A percentile compares a stretch with the other conserved stretches of the same genome.
Conservation (phyloP, 192 early-diverging fungal species). For the Mortierella claussenii region DNA sequence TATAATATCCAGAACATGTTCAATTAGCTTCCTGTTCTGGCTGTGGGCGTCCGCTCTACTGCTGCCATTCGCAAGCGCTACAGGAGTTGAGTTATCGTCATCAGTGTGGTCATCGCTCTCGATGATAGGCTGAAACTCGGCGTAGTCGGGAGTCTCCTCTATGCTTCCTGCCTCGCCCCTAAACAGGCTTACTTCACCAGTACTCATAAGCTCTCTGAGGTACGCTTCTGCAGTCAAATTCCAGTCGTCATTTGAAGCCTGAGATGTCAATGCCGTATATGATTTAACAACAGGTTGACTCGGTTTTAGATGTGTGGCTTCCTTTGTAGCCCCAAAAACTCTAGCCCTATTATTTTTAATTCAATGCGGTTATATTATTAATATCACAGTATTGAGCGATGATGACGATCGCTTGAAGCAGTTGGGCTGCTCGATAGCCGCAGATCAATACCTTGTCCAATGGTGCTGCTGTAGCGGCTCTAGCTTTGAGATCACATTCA, state of each 20-base stretch:
- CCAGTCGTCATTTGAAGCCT: constrained; percentile 35
- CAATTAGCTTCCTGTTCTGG: constrained; percentile 36
- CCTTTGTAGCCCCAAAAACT: constrained; percentile 16
- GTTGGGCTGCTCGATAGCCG: not conserved
- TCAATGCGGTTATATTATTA: not conserved
- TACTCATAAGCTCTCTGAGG: constrained; percentile 23
- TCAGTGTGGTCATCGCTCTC: constrained; percentile 14
- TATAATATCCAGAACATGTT: constrained; percentile 51
- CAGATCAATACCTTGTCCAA: constrained; percentile 30
- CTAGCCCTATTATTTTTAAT: constrained; percentile 16
- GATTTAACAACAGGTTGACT: not conserved
- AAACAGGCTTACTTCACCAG: not conserved
- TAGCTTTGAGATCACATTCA: constrained; percentile 44
- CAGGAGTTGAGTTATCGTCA: not conserved
- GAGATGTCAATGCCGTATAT: constrained; percentile 16
- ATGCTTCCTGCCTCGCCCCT: not conserved
- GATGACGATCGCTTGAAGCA: no score
- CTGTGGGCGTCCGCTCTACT: not conserved
- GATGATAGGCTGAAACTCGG: constrained; percentile 31
- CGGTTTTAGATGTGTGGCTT: not conserved
- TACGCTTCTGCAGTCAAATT: constrained; percentile 37
- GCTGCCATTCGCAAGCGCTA: not conserved
- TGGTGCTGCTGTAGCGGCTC: constrained; percentile 24
- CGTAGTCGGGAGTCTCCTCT: constrained; percentile 11
- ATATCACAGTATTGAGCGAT: no score